Percentiles rank a stretch among this genome's conserved stretches.
Conservation (phyloP, 2,329 filamentous ascomycete genomes). For the Fusarium virguliforme region DNA sequence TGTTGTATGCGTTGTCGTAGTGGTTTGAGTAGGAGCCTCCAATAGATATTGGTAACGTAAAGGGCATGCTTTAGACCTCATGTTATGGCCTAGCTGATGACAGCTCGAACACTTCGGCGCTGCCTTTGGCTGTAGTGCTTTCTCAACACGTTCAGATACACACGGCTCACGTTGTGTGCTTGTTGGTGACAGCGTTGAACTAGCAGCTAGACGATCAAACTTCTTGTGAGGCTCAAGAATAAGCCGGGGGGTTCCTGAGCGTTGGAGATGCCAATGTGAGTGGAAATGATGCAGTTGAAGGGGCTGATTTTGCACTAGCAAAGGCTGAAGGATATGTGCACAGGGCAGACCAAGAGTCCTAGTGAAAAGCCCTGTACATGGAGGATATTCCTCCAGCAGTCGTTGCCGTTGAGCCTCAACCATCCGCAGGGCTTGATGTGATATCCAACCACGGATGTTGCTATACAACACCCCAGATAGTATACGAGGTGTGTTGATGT, state of each 20-base stretch:
- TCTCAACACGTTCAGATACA: constrained; percentile 3
- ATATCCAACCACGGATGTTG: constrained; percentile 14
- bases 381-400: constrained; percentile 12
- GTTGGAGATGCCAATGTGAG: too few species aligned
- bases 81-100: neutral
- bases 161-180: neutral
- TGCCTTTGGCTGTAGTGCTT: neutral
- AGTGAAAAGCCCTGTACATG: constrained; percentile 37
- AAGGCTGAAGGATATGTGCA: too few species aligned
- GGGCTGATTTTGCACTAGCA: too few species aligned
- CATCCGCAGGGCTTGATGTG: too few species aligned
- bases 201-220: neutral
- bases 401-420: constrained; percentile 10
- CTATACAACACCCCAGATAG: constrained; percentile 10
- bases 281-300: too few species aligned
- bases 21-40: too few species aligned
- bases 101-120: neutral
- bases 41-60: too few species aligned
- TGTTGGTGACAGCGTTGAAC: constrained; percentile 1
- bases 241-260: constrained; percentile 16
- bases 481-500: neutral
- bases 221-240: neutral
- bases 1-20: too few species aligned
- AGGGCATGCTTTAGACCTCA: constrained; percentile 29
- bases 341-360: too few species aligned